phyloP scores from a whole-genome alignment of 306 rosid species.

The Vigna nakashimae region DNA sequence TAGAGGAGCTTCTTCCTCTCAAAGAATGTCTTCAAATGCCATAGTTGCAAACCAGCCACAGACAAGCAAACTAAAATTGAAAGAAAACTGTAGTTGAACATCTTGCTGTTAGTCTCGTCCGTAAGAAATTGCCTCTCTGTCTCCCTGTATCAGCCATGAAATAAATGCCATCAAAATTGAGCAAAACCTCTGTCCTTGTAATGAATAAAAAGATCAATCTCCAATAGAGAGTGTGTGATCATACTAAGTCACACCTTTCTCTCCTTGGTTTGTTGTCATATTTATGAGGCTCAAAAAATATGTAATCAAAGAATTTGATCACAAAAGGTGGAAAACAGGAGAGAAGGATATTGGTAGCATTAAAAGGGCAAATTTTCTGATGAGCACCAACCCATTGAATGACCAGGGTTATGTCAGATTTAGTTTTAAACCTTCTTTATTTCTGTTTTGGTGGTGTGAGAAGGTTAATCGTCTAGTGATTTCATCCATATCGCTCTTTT shows the following conservation, averaged over 20 bases:
- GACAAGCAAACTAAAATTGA: slow-evolving; percentile 81
- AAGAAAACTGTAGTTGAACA: slow-evolving; percentile 70
- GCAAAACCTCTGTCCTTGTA: slow-evolving; percentile 3
- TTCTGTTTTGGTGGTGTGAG: slow-evolving; percentile 13
- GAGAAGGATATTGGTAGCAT: slow-evolving; percentile 9
- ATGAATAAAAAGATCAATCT: slow-evolving; percentile 16
- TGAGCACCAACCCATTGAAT: slow-evolving; percentile 7
- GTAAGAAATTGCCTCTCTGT: slow-evolving; percentile 83
- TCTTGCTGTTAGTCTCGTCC: slow-evolving; percentile 59
- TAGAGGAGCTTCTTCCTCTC: slow-evolving; percentile 82
- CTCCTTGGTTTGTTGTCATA: neutral
- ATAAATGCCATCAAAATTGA: slow-evolving; percentile 23
- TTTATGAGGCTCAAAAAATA: slow-evolving; percentile 19
- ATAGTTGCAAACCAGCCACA: slow-evolving; percentile 80
- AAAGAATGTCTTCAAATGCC: slow-evolving; percentile 90
- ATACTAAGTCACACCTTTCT: slow-evolving; percentile 1
- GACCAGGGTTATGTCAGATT: neutral
- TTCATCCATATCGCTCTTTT: neutral
- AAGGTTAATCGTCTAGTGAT: slow-evolving; percentile 8
- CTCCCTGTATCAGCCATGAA: slow-evolving; percentile 62
- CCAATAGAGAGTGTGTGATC: neutral
- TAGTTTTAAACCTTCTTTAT: neutral
- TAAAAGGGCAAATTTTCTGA: neutral
- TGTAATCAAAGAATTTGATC: slow-evolving; percentile 11
- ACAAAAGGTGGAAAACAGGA: slow-evolving; percentile 7